A percentile compares a stretch with the other conserved stretches of the same genome.
phyloP scores from a whole-genome alignment of 441 rosid species.

The Corymbia citriodora region DNA sequence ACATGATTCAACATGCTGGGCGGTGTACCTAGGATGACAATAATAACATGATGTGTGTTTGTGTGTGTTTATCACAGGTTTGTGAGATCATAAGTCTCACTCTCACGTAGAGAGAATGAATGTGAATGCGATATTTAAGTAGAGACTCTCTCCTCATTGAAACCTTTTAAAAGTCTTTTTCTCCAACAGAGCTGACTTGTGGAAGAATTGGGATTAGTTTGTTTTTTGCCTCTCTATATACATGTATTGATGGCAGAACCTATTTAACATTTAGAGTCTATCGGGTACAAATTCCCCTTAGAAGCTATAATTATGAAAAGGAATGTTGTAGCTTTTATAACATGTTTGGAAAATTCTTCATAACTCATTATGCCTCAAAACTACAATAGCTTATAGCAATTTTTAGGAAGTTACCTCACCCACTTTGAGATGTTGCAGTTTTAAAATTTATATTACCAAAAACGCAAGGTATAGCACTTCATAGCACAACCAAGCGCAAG shows the following conservation, averaged over 20 bases:
- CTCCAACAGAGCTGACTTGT: neutral
- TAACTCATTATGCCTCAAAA: neutral
- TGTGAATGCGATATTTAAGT: neutral
- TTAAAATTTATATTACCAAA: neutral
- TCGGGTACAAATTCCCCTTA: neutral
- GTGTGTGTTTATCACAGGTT: neutral
- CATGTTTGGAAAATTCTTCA: neutral
- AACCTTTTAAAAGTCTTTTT: neutral
- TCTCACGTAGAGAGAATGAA: neutral
- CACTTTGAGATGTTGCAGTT: neutral
- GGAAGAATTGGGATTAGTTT: neutral
- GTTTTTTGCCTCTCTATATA: neutral
- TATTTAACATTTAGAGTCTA: neutral
- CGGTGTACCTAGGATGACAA: neutral
- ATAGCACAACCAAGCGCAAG: neutral
- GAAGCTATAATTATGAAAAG: neutral
- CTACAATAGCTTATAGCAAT: neutral
- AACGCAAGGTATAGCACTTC: neutral
- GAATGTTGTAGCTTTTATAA: neutral
- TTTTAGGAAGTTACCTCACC: neutral
- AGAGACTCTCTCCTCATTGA: neutral
- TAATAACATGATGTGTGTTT: neutral
- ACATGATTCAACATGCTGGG: neutral
- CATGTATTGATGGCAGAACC: neutral
- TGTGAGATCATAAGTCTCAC: neutral